A percentile compares a stretch with the other conserved stretches of the same genome.
Evolutionary conservation across 129 eudicot species (phyloP).

Genomic region (Gnaphalium uliginosum): DNA sequence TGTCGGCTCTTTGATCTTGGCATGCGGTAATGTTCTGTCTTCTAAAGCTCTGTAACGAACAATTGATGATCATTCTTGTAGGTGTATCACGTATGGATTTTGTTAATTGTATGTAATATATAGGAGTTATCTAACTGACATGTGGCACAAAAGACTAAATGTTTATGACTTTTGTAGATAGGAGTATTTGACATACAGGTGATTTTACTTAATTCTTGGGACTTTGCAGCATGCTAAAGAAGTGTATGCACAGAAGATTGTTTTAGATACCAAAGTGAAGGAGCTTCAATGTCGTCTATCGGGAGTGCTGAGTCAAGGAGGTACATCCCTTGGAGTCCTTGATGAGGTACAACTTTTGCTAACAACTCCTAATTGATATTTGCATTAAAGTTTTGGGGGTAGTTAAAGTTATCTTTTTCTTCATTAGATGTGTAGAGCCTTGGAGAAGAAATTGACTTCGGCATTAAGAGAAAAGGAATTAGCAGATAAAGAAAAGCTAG

Average conservation of each 20-base stretch:
- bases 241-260: slow-evolving; percentile 47
- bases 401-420: background rate
- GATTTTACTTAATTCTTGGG: background rate
- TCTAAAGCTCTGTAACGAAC: background rate
- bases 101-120: too few species aligned
- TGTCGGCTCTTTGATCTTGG: background rate
- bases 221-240: slow-evolving; percentile 72
- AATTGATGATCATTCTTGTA: background rate
- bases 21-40: background rate
- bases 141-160: background rate
- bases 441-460: slow-evolving; percentile 22
- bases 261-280: too few species aligned
- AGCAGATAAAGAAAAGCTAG: slow-evolving; percentile 48
- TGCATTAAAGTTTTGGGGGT: background rate
- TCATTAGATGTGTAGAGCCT: slow-evolving; percentile 51
- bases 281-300: slow-evolving; percentile 17
- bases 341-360: slow-evolving; percentile 46
- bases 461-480: slow-evolving; percentile 36
- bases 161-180: background rate
- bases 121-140: background rate
- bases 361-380: background rate
- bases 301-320: slow-evolving; percentile 57
- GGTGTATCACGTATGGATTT: background rate
- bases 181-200: background rate
- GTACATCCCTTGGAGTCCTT: slow-evolving; percentile 54